A percentile compares a stretch with the other conserved stretches of the same genome.
Evolutionary conservation across 345 rosid species (phyloP).

Genomic region (Eucalyptus fibrosa): DNA sequence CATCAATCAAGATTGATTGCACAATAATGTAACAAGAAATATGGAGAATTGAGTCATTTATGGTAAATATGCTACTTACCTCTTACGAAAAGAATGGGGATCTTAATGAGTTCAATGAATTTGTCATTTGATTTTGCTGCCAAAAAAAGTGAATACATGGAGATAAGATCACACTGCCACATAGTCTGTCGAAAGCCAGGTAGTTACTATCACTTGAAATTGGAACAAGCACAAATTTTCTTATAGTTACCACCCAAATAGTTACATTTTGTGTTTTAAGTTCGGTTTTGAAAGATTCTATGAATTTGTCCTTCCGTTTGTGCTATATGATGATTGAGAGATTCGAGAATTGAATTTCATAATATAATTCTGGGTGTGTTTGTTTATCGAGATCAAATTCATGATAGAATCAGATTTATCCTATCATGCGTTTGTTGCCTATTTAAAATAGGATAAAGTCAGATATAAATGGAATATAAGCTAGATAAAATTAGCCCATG

Average conservation of each 20-base stretch:
- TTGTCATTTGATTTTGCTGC: not conserved
- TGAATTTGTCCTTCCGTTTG: too few relatives aligned
- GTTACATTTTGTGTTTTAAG: too few relatives aligned
- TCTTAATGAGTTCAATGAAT: not conserved
- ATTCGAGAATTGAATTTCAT: too few relatives aligned
- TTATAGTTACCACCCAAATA: not conserved
- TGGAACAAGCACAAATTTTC: not conserved
- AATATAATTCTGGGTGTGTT: too few relatives aligned
- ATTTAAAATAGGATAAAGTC: too few relatives aligned
- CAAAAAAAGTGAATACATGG: not conserved
- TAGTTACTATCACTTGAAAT: not conserved
- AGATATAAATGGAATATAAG: too few relatives aligned
- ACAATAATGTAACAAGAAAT: not conserved
- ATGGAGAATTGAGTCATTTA: not conserved
- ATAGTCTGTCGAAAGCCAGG: not conserved
- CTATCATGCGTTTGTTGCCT: too few relatives aligned
- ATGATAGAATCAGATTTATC: too few relatives aligned
- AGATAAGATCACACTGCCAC: not conserved
- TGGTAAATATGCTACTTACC: not conserved
- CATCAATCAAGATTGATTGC: not conserved
- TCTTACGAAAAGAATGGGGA: not conserved
- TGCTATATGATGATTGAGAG: too few relatives aligned
- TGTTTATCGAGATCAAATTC: too few relatives aligned
- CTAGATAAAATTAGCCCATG: too few relatives aligned
- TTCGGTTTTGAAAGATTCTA: too few relatives aligned